Base-by-base conservation (phyloP, 441 rosid genomes). In the Gossypium schwendimanii region DNA sequence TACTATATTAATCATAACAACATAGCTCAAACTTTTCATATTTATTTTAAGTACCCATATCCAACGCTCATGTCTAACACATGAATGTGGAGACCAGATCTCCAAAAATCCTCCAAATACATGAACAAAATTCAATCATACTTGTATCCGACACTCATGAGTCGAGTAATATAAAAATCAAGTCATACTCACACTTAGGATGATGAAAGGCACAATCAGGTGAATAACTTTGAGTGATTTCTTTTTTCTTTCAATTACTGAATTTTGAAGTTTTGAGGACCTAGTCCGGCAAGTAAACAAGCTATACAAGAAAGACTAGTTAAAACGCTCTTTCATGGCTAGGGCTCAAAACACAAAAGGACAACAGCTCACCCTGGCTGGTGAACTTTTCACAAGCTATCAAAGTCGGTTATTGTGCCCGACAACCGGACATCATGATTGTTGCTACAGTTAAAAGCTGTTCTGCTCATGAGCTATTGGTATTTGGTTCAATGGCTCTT, bases 371-470 rank as follows among this genome's bases (percentile, higher is more conserved):
- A n/a, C 64, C 9, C 1, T 26, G 53, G 39, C 49, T 54, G 39
- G 7, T 31, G 39, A 36, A 45, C 47, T 77, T 77, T 80, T 77
- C 78, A 80, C 85, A 82, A 75, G 55, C 78, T 61, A 69, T 0
- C 7, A 6, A 69, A 70, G 63, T 54, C 6, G 10, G 74, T 70
- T 26, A 31, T 1, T 33, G 1, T 15, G 55, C 39, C 8, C 17
- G 21, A 24, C 15, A 21, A 26, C 55, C 17, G 26, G 72, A 61
- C 26, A 53, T 15, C 26, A 39, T 47, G 41, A 41, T 33, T n/a
- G 31, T 36, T 58, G 44, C 62, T 28, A 28, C 1, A 50, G 14
- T 69, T 69, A 26, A 71, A 41, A 49, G 54, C 45, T 50, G 53
- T 20, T 58, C 15, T 1, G 20, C 60, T 63, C 58, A 49, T 59